Evolutionary conservation across 805 yeast genomes (phyloP), one percentile per base, ranked within the genome.

Genomic region (Metschnikowia vanudenii): DNA sequence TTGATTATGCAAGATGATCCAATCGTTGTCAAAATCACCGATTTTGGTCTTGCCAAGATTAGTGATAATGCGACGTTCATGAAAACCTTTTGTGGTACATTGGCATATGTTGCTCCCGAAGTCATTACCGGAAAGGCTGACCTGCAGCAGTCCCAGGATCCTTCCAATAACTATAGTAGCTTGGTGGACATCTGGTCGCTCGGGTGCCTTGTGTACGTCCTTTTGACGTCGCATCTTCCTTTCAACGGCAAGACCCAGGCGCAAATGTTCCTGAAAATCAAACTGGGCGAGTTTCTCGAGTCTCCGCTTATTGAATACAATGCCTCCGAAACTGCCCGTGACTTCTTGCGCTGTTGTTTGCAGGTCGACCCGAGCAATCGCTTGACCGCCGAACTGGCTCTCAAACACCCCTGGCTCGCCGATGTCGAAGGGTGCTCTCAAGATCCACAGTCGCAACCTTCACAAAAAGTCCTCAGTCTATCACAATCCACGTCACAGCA

Each of bases 61-160:
- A 82, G 90, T 52, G 94, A 85, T 47, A 82, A 82, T 43, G 85
- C 90, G 9, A 81, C 96, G 1, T 82, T 86, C 52, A 84, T 94
- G 86, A 91, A 89, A 63, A 92, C 99, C 0, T 94, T 94, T 58
- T 94, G 99, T 68, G 99, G 99, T 1, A 94, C 99, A 0, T 65
- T 94, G 52, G 97, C 98, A 1, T 94, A 94, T 59, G 85, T 94
- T 41, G 99, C 99, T 0, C 99, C 99, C 0, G 99, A 94, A 63
- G 89, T 94, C 7, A 76, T 80, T 26, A 72, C 79, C 4, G 83
- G 83, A 2, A 79, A 79, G 49, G 75, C 71, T 55, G 81, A 78
- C 16, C 54, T 55, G 53, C 59, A 71, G 36, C 56, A 53, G 18
- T 43, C 54, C 17, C 56, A 49, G 56, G 59, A 50, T 56, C 56